phyloP scores from a whole-genome alignment of 306 rosid genomes.

The Glycine tomentella region DNA sequence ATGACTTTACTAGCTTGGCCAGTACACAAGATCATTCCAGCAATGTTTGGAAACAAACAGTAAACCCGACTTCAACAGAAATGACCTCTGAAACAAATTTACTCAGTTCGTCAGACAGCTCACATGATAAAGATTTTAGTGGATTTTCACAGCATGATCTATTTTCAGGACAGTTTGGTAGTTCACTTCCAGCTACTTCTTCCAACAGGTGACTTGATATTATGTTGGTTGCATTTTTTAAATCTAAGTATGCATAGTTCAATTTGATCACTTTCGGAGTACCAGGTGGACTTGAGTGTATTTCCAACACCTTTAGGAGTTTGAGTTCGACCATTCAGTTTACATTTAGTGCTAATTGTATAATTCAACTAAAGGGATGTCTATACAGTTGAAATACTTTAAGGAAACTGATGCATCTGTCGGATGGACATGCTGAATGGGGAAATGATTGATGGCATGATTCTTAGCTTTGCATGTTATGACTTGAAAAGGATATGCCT shows the following conservation, averaged over 20 bases:
- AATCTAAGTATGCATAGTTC: conserved; percentile 13
- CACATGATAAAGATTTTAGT: conserved; percentile 59
- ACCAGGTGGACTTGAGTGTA: conserved; percentile 28
- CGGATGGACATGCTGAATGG: conserved; percentile 24
- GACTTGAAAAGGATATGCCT: conserved; percentile 28
- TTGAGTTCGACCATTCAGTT: conserved; percentile 30
- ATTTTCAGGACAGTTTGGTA: conserved; percentile 54
- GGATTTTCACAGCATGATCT: conserved; percentile 54
- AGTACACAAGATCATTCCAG: conserved; percentile 51
- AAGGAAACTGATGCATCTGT: conserved; percentile 37
- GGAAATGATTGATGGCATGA: conserved; percentile 25
- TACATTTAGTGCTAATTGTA: conserved; percentile 23
- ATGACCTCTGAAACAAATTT: conserved; percentile 54
- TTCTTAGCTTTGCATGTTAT: conserved; percentile 32
- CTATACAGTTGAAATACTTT: conserved; percentile 13
- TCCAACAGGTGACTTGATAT: conserved; percentile 65
- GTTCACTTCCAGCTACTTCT: conserved; percentile 56
- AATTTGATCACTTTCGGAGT: conserved; percentile 26
- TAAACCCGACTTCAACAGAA: conserved; percentile 49
- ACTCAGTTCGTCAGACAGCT: conserved; percentile 51
- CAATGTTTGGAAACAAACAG: conserved; percentile 54
- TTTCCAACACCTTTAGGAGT: conserved; percentile 17
- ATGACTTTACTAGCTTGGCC: conserved; percentile 63
- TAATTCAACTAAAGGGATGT: not conserved
- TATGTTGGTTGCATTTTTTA: conserved; percentile 32